These are phyloP conservation scores for Lentinus tigrinus DNA, from an alignment of 768 basidiomycete genomes.

Conservation along the genomic window DNA sequence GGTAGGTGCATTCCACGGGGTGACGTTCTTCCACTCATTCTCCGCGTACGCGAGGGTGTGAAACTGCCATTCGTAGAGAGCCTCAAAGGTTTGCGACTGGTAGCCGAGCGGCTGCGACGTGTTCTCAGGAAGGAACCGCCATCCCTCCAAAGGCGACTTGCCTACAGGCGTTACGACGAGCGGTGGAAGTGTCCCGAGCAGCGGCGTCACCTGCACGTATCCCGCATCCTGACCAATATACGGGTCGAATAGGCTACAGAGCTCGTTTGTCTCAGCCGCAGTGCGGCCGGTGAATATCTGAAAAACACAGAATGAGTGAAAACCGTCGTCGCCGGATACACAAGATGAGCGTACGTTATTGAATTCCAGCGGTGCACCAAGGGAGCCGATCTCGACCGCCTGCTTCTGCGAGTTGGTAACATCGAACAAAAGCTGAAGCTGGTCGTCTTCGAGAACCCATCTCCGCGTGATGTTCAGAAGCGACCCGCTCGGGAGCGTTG, in stretches of 20 bases:
- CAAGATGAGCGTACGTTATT: constrained; percentile 58
- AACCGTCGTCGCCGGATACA: too few relatives aligned
- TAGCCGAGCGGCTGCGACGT: constrained; percentile 46
- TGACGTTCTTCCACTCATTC: constrained; percentile 51
- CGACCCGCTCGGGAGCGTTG: constrained; percentile 45
- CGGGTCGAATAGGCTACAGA: constrained; percentile 56
- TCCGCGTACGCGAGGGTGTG: constrained; percentile 56
- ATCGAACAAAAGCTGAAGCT: constrained; percentile 49
- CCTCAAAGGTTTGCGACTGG: constrained; percentile 61
- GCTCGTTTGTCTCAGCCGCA: constrained; percentile 48
- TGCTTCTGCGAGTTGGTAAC: constrained; percentile 46
- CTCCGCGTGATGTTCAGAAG: constrained; percentile 50
- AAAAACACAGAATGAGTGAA: too few relatives aligned
- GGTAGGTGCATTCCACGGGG: constrained; percentile 55
- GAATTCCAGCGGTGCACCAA: constrained; percentile 54
- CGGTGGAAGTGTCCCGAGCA: constrained; percentile 53
- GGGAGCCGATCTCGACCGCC: constrained; percentile 52
- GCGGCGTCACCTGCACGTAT: constrained; percentile 49
- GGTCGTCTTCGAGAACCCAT: constrained; percentile 43
- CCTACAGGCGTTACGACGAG: constrained; percentile 48
- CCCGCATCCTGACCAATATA: constrained; percentile 59
- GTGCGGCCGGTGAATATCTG: constrained; percentile 57
- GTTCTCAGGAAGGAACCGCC: constrained; percentile 54
- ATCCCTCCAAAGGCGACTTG: constrained; percentile 51
- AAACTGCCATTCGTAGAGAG: constrained; percentile 59